Evolutionary conservation across 1,284 basidiomycete species (phyloP).

Genomic region (Irpex rosettiformis): DNA sequence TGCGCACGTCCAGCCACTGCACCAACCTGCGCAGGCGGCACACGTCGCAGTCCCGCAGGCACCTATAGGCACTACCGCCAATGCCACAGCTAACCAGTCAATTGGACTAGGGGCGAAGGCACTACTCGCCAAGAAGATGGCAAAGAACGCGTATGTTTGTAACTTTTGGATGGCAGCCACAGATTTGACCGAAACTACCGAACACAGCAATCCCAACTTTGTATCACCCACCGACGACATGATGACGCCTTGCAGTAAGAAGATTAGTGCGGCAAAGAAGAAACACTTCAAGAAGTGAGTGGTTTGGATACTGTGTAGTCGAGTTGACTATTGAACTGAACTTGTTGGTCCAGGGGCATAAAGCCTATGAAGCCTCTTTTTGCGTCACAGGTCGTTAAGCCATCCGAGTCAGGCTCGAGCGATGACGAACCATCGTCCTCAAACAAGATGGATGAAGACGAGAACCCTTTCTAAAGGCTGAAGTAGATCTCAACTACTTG

Average conservation of each 20-base stretch:
- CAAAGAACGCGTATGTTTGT: constrained; percentile 69
- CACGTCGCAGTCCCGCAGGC: constrained; percentile 76
- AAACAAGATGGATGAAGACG: constrained; percentile 26
- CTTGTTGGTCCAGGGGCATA: constrained; percentile 33
- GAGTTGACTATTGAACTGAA: not conserved
- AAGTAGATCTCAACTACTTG: no score
- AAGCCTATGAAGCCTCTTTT: constrained; percentile 62
- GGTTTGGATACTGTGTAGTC: not conserved
- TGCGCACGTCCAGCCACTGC: constrained; percentile 70
- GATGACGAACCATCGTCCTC: constrained; percentile 30
- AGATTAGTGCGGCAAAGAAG: constrained; percentile 85
- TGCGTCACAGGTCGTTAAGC: constrained; percentile 36
- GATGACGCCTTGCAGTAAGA: constrained; percentile 89
- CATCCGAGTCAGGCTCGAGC: constrained; percentile 25
- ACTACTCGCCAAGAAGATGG: constrained; percentile 83
- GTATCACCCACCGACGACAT: constrained; percentile 92
- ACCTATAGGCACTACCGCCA: constrained; percentile 67
- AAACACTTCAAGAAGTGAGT: constrained; percentile 87
- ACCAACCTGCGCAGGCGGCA: constrained; percentile 79
- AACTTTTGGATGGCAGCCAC: not conserved
- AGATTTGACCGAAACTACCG: not conserved
- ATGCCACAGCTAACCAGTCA: constrained; percentile 44
- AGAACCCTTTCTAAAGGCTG: constrained; percentile 30
- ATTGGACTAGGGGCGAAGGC: constrained; percentile 86
- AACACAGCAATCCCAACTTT: constrained; percentile 72